Evolutionary conservation across 2,329 filamentous ascomycete genomes (phyloP), one percentile per base, ranked within the genome.

Genomic region (Ceratocystis albifundus): DNA sequence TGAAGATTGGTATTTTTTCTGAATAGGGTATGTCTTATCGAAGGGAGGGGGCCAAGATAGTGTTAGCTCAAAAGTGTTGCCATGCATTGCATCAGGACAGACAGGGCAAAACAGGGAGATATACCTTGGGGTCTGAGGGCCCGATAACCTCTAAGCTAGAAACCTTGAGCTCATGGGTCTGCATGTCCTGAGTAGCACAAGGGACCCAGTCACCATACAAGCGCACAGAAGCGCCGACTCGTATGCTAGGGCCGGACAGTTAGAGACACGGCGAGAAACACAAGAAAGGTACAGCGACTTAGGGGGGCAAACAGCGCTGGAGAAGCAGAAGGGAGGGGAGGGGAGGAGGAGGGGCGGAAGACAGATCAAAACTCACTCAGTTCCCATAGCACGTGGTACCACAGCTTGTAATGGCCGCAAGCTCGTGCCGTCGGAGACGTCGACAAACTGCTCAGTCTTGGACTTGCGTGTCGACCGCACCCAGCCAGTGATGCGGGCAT

Each of bases 1-100:
- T 63, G 88, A 80, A 4, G 87, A 90, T 71, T 96, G 92, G 71
- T 94, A 96, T 77, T 97, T 97, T 76, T 96, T 96, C 76, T 99
- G 94, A 28, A 99, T 84, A 2, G 94, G 94, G 73, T 90, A 96
- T 69, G 87, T 89, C 89, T 97, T 41, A 72, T 3, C 20, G 50
- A 6, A 46, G 28, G 64, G 50, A 6, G 36, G 28, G 64, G 65
- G 10, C 8, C 36, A 41, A 41, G 4, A 41, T 12, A 12, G 36
- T 41, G 36, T 41, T 10, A 41, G 36, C 12, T 41, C 36, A 41
- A 41, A 41, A 41, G 36, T 12, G 36, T 12, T 41, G 20, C 3
- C 12, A 44, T 32, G n/a, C 8, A 7, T 25, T 25, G 12, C 15
- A 59, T 17, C 44, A 50, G 48, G 28, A 32, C 61, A 50, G 28